These are phyloP conservation scores for Chenopodium album DNA, from an alignment of 148 eudicot species.

Conservation along the genomic window DNA sequence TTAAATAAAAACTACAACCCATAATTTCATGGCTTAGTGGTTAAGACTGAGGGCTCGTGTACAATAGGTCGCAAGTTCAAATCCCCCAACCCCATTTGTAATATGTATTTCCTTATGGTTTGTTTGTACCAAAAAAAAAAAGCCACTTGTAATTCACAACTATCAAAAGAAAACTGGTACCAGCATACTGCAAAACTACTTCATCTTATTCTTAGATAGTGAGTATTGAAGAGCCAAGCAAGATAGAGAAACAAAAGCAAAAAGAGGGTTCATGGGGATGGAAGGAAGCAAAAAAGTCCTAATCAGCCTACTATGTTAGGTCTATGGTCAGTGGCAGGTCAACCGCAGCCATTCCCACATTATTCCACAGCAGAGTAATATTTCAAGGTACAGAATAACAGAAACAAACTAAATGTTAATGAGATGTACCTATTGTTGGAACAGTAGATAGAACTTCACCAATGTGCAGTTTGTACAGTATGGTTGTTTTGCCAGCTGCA, in stretches of 20 bases:
- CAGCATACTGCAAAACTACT: background rate
- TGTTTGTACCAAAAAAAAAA: too few relatives aligned
- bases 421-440: slow-evolving; percentile 85
- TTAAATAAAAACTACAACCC: too few relatives aligned
- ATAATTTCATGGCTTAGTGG: too few relatives aligned
- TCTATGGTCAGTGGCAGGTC: background rate
- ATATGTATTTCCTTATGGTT: too few relatives aligned
- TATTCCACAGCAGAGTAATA: background rate
- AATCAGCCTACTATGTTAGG: background rate
- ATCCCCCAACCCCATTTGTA: too few relatives aligned
- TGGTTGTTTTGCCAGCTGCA: slow-evolving; percentile 99
- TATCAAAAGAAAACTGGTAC: background rate
- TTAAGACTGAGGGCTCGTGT: too few relatives aligned
- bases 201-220: background rate
- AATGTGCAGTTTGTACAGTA: slow-evolving; percentile 94
- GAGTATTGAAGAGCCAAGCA: background rate
- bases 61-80: too few relatives aligned
- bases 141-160: background rate
- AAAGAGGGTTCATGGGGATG: background rate
- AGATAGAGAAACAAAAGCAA: background rate
- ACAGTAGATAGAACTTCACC: slow-evolving; percentile 98
- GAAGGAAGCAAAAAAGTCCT: background rate
- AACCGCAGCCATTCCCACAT: background rate
- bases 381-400: background rate
- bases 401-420: background rate